Base-by-base conservation (phyloP, 129 eudicot genomes). In the Helichrysum umbraculigerum region DNA sequence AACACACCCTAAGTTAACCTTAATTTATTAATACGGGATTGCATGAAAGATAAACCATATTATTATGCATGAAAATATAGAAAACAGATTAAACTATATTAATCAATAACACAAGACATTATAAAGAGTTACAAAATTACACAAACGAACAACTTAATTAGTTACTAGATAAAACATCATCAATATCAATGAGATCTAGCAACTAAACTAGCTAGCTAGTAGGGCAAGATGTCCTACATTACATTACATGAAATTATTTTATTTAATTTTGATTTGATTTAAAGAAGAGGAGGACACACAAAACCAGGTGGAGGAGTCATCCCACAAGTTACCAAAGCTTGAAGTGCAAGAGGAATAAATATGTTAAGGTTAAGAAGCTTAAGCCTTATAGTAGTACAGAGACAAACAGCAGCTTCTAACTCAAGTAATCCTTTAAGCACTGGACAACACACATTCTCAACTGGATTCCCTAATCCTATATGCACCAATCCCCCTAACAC, bases 361-460 rank as follows among this genome's bases (percentile, higher is more conserved):
- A 94, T 91, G 72, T 88, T 87, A 9, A 94, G 88, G 79, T 94
- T 91, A 0, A 94, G 87, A 50, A 94, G 93, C 76, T 89, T 94
- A 4, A 91, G 85, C 86, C 97, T 94, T 76, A 94, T 82, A 6
- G 91, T 82, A 7, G 96, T 94, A 87, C 98, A 94, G 2, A 94
- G 87, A 81, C 98, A 94, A 41, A 94, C 62, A 7, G 98, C 97
- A 25, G 98, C 97, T 79, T 94, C 98, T 62, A 94, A 79, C 85
- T 94, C 98, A 11, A 88, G 88, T 73, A 94, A 78, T n/a, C 97
- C 98, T 84, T 86, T 80, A 19, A 94, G 80, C 67, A 94, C 88
- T 2, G 97, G 98, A 56, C 98, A 94, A 33, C 98, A 94, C 65
- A 76, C 76, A 76, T 94, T 87, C 56, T 83, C 89, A 10, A 81